Evolutionary conservation across 768 basidiomycete genomes (phyloP), one percentile per base, ranked within the genome.

Genomic region (Boletus tylopilopsis): DNA sequence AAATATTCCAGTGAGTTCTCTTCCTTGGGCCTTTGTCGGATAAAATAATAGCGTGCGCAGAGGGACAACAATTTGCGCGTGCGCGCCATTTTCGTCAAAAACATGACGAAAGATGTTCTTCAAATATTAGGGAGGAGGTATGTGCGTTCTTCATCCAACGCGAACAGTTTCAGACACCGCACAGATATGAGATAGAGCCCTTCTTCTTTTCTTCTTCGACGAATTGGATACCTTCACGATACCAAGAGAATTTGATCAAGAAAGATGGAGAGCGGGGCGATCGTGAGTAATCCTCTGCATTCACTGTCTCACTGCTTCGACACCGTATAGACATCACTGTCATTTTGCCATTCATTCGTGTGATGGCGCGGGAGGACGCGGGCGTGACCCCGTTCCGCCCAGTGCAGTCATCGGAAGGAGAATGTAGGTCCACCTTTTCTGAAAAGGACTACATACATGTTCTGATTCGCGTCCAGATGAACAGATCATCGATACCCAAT

Each of bases 181-280:
- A 12, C 19, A 71, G 81, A 59, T 81, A 78, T 47, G 69, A 70
- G 36, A 69, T 84, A 49, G 82, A 84, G 53, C 82, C 82, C 0
- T 83, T 84, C 62, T 84, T 79, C 58, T 84, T 82, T 60, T 79
- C 80, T 0, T 82, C 81, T 1, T 78, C 80, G 2, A 60, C 80
- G 3, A 82, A 80, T 51, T 83, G 81, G 82, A 86, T 84, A 53
- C 84, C 84, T 2, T 80, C 81, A 1, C 76, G 82, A 46, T 86
- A 78, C 44, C 77, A 82, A 53, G 82, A 83, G 55, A 75, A 72
- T 42, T 49, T 74, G 1, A 30, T 54, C 5, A 58, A 60, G 15
- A 64, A 64, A 2, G n/a, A n/a, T n/a, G n/a, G n/a, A n/a, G n/a
- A n/a, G n/a, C 33, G 66, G 39, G 75, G 79, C 56, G 82, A 84